Percentiles rank a stretch among this genome's conserved stretches.
Evolutionary conservation across 2,329 filamentous ascomycete species (phyloP).

Genomic region (Fusarium torulosum): DNA sequence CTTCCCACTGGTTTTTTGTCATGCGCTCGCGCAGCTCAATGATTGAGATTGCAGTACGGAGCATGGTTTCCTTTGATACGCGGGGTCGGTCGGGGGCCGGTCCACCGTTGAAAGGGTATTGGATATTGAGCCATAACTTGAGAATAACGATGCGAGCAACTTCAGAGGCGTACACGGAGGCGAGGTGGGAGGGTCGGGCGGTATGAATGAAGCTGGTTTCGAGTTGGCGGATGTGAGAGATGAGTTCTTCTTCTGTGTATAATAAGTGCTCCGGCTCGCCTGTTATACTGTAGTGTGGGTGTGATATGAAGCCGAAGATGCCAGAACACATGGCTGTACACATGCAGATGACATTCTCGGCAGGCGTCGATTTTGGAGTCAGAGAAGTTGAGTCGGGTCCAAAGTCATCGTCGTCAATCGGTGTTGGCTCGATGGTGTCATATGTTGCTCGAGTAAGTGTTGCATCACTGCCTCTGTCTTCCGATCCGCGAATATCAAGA

Average conservation of each 20-base stretch:
- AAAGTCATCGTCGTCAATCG: slow-evolving; percentile 67
- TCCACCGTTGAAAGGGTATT: slow-evolving; percentile 59
- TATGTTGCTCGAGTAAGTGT: slow-evolving; percentile 58
- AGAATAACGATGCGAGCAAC: slow-evolving; percentile 59
- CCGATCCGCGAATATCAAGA: slow-evolving; percentile 68
- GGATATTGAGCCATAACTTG: slow-evolving; percentile 61
- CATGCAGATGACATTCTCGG: slow-evolving; percentile 58
- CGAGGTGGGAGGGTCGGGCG: slow-evolving; percentile 51
- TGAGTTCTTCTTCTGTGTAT: slow-evolving; percentile 56
- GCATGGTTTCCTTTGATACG: slow-evolving; percentile 57
- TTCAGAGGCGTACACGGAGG: slow-evolving; percentile 55
- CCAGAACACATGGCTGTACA: slow-evolving; percentile 56
- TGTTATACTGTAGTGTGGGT: slow-evolving; percentile 48
- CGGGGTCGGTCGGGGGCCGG: slow-evolving; percentile 47
- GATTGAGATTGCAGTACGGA: slow-evolving; percentile 61
- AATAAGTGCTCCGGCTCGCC: slow-evolving; percentile 35
- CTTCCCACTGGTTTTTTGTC: slow-evolving; percentile 50
- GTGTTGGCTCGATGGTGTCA: slow-evolving; percentile 63
- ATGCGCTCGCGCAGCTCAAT: slow-evolving; percentile 57
- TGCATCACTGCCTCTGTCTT: slow-evolving; percentile 64
- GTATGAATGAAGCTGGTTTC: slow-evolving; percentile 56
- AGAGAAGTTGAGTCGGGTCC: slow-evolving; percentile 56
- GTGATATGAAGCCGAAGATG: slow-evolving; percentile 56
- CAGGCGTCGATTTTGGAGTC: slow-evolving; percentile 53
- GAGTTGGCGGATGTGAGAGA: slow-evolving; percentile 55